Evolutionary conservation across 345 rosid genomes (phyloP).

Genomic region (Raphanus sativus): DNA sequence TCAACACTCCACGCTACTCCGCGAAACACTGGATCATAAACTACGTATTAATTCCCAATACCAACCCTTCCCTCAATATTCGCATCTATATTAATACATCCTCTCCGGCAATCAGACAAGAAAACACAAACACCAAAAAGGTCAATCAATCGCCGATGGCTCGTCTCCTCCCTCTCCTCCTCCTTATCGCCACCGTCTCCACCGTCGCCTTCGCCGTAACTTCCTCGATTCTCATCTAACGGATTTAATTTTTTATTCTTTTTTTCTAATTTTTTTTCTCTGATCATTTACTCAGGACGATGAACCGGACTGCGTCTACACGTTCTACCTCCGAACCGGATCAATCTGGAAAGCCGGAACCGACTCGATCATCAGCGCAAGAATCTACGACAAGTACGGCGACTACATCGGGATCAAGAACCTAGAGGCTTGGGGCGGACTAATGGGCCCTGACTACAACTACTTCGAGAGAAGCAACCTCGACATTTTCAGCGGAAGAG

Average conservation of each 20-base stretch:
- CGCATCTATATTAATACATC: constrained; percentile 30
- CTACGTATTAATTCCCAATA: not conserved
- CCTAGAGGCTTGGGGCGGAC: constrained; percentile 71
- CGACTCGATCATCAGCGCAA: constrained; percentile 59
- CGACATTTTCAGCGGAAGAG: constrained; percentile 82
- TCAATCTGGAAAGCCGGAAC: constrained; percentile 88
- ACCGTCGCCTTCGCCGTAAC: constrained; percentile 31
- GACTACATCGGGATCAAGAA: constrained; percentile 41
- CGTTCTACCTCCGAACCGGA: constrained; percentile 68
- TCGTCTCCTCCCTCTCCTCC: constrained; percentile 30
- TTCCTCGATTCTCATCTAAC: not conserved
- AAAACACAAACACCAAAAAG: not conserved
- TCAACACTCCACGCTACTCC: constrained; percentile 5
- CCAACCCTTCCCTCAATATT: constrained; percentile 10
- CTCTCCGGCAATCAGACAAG: not conserved
- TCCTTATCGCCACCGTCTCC: constrained; percentile 29
- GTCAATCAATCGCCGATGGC: constrained; percentile 5
- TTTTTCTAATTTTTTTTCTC: not conserved
- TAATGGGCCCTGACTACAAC: constrained; percentile 65
- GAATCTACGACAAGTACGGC: constrained; percentile 53
- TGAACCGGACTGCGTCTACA: constrained; percentile 63
- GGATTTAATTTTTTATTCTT: too few species aligned
- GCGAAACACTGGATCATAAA: not conserved
- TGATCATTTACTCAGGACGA: constrained; percentile 40
- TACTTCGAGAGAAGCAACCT: constrained; percentile 88